These are phyloP conservation scores for Zymoseptoria brevis DNA, from an alignment of 2,329 filamentous ascomycete species.

Conservation along the genomic window DNA sequence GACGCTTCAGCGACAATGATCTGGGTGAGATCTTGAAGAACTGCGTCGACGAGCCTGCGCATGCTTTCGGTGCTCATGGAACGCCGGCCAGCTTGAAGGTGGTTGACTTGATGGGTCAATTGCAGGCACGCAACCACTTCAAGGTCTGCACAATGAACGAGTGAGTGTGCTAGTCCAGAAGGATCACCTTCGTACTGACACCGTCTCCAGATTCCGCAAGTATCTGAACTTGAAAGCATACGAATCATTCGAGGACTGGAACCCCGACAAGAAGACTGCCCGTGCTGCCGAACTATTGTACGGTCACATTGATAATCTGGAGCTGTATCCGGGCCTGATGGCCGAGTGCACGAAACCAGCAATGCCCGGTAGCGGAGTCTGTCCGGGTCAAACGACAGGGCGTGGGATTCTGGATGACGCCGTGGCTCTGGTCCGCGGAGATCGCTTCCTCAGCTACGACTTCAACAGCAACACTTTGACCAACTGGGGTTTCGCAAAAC, in stretches of 20 bases:
- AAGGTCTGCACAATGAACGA: slow-evolving; percentile 48
- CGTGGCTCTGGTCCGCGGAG: slow-evolving; percentile 40
- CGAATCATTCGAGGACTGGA: slow-evolving; percentile 30
- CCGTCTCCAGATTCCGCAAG: slow-evolving; percentile 24
- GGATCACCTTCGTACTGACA: not conserved
- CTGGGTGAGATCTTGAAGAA: slow-evolving; percentile 40
- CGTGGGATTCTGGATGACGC: slow-evolving; percentile 43
- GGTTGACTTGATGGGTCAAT: slow-evolving; percentile 42
- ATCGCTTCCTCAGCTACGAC: slow-evolving; percentile 42
- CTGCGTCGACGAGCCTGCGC: slow-evolving; percentile 42
- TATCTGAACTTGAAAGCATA: slow-evolving; percentile 33
- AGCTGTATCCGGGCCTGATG: slow-evolving; percentile 52
- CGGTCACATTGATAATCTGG: slow-evolving; percentile 46
- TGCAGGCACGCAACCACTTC: slow-evolving; percentile 40
- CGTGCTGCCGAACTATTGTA: slow-evolving; percentile 39
- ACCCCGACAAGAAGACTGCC: slow-evolving; percentile 31
- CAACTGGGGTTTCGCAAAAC: slow-evolving; percentile 44
- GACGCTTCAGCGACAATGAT: slow-evolving; percentile 38
- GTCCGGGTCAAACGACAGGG: slow-evolving; percentile 39
- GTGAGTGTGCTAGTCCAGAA: slow-evolving; percentile 22
- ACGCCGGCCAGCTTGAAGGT: slow-evolving; percentile 41
- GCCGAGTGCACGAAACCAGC: slow-evolving; percentile 49
- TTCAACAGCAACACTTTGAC: slow-evolving; percentile 43
- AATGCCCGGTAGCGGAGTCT: slow-evolving; percentile 41
- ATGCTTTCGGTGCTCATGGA: slow-evolving; percentile 45